Evolutionary conservation across 164 flowering plant genomes (phyloP), one percentile per base, ranked within the genome.

Genomic region (grape (Vitis vinifera)): DNA sequence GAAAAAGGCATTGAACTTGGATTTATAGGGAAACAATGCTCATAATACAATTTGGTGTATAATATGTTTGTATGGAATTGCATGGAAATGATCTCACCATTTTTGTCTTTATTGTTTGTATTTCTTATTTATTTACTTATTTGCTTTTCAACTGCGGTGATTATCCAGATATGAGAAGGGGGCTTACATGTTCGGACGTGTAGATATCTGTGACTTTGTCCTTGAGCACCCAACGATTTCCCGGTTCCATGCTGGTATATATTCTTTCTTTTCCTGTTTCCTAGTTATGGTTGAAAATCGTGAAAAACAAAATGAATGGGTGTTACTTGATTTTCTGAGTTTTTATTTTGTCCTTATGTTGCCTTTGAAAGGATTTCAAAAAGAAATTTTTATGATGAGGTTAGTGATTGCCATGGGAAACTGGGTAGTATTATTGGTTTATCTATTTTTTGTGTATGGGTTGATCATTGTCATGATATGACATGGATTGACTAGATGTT

Each of bases 131-230:
- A 3, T 17, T 65, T 19, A 23, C 7, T 17, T 63, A 10, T 12
- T 58, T 61, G 15, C 10, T 13, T 70, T 79, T 74, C 50, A 55
- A 27, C 59, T 63, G 49, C 0, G 11, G 52, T 67, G 12, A 19
- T 60, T 11, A 9, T 80, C 44, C 81, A 95, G 98, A 19, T 72
- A 80, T 57, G 76, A 86, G 77, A 95, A 95, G 74, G 99, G 97
- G 37, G 98, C 98, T 17, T 93, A 90, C 78, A 91, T 95, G 98
- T 95, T 95, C 84, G 99, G 99, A 16, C 91, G 98, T 9, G 91
- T 86, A 0, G 96, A 93, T 75, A 79, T 90, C 7, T 95, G 99
- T 59, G 99, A 95, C 71, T 91, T 95, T 74, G 74, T 88, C 13
- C 97, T 95, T 51, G 99, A 95, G 74, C 98, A 95, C 73, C 97